Evolutionary conservation across 768 basidiomycete species (phyloP), one percentile per base, ranked within the genome.

Genomic region (Lactifluus pinguis): DNA sequence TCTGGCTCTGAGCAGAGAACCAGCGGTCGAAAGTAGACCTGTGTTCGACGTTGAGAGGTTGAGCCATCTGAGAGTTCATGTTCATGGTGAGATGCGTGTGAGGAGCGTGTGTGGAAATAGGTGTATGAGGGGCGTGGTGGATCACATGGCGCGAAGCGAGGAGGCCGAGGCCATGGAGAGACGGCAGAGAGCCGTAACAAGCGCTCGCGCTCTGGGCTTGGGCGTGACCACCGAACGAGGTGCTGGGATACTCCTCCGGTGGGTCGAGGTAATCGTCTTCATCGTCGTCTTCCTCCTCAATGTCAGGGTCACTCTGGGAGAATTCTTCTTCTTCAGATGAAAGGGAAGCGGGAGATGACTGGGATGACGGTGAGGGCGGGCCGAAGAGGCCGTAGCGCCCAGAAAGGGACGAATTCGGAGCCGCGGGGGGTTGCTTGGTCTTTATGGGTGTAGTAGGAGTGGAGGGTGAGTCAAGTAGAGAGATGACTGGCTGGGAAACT

Each of bases 381-480:
- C 60, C 69, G 68, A 78, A 76, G 34, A 86, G 71, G 4, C 86
- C 86, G 69, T 84, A 88, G 56, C 85, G 81, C 11, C 85, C 85
- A n/a, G 83, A 77, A 55, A 67, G 70, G 11, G 75, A 70, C 63
- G 68, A 72, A n/a, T 69, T 66, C 14, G 68, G 60, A 38, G 64
- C 55, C 62, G 66, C 52, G 72, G 65, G 58, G 56, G 66, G 66
- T 55, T 34, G 58, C 60, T 55, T 66, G 74, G 69, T 48, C 77
- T 64, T 64, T 49, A 53, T 57, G 19, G 55, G 59, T 21, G 65
- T 52, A 1, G 49, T 17, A 32, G 52, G 29, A 11, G 47, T 21
- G 53, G 60, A 15, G 57, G 64, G 38, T 11, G 61, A 58, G 61
- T 58, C 61, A 44, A 58, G 14, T 1, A 62, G 47, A 11, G 61